Conservation (phyloP, 139 green algal species). For the Chlamydomonas incerta region DNA sequence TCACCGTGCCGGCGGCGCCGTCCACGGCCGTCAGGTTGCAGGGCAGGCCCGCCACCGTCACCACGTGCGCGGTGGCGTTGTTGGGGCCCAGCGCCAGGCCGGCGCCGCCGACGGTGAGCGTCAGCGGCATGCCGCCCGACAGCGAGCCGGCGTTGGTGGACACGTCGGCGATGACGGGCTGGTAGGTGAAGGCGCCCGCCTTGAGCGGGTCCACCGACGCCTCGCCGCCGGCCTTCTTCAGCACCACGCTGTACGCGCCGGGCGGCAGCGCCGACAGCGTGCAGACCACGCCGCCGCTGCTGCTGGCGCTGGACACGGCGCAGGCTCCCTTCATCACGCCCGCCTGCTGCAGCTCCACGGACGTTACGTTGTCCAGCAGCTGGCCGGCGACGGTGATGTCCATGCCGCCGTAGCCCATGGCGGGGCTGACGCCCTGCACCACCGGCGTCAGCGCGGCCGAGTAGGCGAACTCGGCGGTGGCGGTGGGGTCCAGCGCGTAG, state of each 20-base stretch:
- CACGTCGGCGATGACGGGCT: not conserved
- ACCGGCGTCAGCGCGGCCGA: constrained; percentile 7
- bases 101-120: constrained; percentile 9
- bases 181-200: constrained; percentile 4
- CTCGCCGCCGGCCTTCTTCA: constrained; percentile 26
- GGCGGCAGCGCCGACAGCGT: not conserved
- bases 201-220: constrained; percentile 1
- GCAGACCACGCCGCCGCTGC: not conserved
- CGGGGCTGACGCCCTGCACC: not conserved
- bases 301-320: not conserved
- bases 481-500: not conserved
- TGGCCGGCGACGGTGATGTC: not conserved
- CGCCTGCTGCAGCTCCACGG: not conserved
- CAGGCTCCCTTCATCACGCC: not conserved
- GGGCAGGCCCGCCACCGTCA: constrained; percentile 37
- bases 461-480: not conserved
- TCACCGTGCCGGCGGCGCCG: not conserved
- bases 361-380: not conserved
- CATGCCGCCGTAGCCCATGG: not conserved
- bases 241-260: constrained; percentile 5
- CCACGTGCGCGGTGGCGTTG: constrained; percentile 27
- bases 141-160: constrained; percentile 39
- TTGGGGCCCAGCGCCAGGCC: not conserved
- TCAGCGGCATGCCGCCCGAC: constrained; percentile 33
- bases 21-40: constrained; percentile 24